Evolutionary conservation across 441 rosid species (phyloP), one percentile per base, ranked within the genome.

Genomic region (Bruguiera hainesii): DNA sequence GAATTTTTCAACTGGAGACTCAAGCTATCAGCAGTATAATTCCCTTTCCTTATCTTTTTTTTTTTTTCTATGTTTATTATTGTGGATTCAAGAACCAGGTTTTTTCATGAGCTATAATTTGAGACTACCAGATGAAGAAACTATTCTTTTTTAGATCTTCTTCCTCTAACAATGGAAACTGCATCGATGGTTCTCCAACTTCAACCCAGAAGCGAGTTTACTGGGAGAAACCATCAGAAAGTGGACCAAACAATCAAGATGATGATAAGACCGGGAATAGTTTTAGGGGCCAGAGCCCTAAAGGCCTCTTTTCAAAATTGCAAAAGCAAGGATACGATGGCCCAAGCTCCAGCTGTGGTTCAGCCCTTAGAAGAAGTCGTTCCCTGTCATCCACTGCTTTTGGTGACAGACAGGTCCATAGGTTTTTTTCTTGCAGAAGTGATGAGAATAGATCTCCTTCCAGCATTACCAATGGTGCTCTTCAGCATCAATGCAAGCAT

Each of bases 91-190:
- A 37, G 46, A 37, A 37, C 46, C 46, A 37, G 46, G 46, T 10
- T 11, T 37, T 37, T 37, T 37, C 46, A 37, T 10, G 46, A 37
- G 46, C 46, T 37, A 37, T 9, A 37, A 37, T 66, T 71, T 72
- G 55, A 73, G 80, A 67, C 73, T 61, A 37, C 68, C 42, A 73
- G 74, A 93, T 93, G 98, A 93, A 89, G 89, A 93, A 93, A 75
- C 78, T 92, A 51, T 93, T 93, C 78, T 89, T 78, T 76, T 93
- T 93, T 66, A 83, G 80, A 72, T 82, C 91, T 46, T 87, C 92
- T 52, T 86, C 93, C 58, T 71, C 88, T 56, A 80, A 75, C 55
- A 75, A 76, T 76, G 85, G 83, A 58, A 76, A 66, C 68, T 61
- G 35, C 75, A 73, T 57, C 50, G 61, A 63, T 31, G 75, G 64